Percentiles rank a stretch among this genome's conserved stretches.
Evolutionary conservation across 495 filamentous ascomycete genomes (phyloP).

Genomic region (Pyrenula aspistea): DNA sequence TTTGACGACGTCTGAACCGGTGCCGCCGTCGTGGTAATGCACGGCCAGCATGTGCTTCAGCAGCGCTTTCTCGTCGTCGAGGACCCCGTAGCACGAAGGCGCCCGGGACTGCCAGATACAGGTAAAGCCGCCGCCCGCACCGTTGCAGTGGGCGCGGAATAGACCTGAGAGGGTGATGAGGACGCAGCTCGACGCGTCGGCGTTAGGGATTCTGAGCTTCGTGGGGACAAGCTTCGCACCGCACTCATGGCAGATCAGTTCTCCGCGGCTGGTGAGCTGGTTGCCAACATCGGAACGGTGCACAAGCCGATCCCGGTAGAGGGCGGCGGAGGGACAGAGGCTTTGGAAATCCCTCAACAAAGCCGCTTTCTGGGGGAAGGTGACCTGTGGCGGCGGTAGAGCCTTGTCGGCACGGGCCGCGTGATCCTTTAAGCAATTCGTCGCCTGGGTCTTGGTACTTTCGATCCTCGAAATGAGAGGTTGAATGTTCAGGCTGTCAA

Average conservation of each 20-base stretch:
- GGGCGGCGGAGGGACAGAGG: conserved; percentile 1
- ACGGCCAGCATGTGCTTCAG: conserved; percentile 1
- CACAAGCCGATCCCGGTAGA: background rate
- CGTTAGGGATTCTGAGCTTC: conserved; percentile 1
- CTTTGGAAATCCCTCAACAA: conserved; percentile 1
- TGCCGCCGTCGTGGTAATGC: background rate
- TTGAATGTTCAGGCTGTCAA: conserved; percentile 1
- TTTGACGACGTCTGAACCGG: background rate
- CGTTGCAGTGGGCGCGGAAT: conserved; percentile 2
- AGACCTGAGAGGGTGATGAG: conserved; percentile 1
- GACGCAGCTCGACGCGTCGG: background rate
- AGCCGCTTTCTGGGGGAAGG: background rate
- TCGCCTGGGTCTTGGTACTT: background rate
- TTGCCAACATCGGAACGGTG: background rate
- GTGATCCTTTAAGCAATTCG: background rate
- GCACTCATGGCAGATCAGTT: background rate
- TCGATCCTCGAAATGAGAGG: conserved; percentile 1
- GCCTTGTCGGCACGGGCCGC: background rate
- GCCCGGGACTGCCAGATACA: conserved; percentile 1
- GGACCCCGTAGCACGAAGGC: conserved; percentile 1
- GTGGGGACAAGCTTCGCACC: background rate
- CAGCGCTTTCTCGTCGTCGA: conserved; percentile 1
- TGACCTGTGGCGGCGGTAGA: background rate
- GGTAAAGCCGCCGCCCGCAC: background rate
- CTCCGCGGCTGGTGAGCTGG: background rate